Evolutionary conservation across 805 yeast species (phyloP).

Genomic region (Komagataella pastoris): DNA sequence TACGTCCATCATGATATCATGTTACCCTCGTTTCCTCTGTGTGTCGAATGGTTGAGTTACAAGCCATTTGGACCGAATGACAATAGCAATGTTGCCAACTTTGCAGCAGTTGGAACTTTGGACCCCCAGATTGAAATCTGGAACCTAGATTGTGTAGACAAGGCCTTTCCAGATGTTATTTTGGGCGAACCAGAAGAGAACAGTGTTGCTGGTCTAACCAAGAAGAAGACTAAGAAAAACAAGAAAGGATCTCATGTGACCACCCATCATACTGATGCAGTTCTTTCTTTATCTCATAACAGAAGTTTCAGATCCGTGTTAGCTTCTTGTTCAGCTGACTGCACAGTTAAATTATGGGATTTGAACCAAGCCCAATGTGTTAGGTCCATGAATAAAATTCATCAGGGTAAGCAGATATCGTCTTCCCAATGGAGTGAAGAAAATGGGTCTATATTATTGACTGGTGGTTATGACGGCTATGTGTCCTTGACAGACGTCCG

Average conservation of each 20-base stretch:
- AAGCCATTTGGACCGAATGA: constrained; percentile 38
- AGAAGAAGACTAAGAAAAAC: constrained; percentile 40
- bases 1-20: constrained; percentile 94
- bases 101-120: constrained; percentile 93
- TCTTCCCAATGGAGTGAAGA: constrained; percentile 58
- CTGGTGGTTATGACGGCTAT: constrained; percentile 90
- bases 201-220: constrained; percentile 11
- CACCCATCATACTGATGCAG: constrained; percentile 88
- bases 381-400: constrained; percentile 60
- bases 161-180: constrained; percentile 88
- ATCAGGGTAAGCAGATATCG: constrained; percentile 71
- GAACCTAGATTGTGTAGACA: constrained; percentile 88
- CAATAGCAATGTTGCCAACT: constrained; percentile 54
- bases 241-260: constrained; percentile 36
- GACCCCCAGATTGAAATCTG: constrained; percentile 96
- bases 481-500: constrained; percentile 80
- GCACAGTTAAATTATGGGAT: constrained; percentile 94
- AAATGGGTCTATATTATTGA: constrained; percentile 57
- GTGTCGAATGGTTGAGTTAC: constrained; percentile 90
- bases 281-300: constrained; percentile 77
- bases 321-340: constrained; percentile 92
- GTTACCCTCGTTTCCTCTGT: constrained; percentile 94
- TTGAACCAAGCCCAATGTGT: constrained; percentile 62
- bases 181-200: constrained; percentile 54
- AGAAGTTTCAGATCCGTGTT: constrained; percentile 68